phyloP scores from a whole-genome alignment of 1,139 yeast species.

The Casaregolazyma suthepensis region DNA sequence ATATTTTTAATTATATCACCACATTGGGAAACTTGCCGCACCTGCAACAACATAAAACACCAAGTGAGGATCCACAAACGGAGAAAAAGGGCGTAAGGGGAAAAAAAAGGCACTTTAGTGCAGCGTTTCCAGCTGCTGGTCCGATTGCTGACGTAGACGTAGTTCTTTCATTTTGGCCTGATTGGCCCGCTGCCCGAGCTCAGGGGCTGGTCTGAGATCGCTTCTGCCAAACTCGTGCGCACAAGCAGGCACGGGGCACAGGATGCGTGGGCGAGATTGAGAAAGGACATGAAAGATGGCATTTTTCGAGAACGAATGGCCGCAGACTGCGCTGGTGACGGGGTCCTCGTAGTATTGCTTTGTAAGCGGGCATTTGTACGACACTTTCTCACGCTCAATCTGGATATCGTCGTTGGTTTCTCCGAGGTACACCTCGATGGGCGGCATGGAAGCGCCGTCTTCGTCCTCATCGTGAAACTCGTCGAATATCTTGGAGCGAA shows the following conservation, averaged over 20 bases:
- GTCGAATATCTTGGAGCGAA: constrained; percentile 20
- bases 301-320: constrained; percentile 23
- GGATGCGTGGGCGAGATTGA: constrained; percentile 4
- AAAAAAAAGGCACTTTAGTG: not conserved
- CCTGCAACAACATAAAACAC: not conserved
- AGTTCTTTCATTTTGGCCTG: constrained; percentile 18
- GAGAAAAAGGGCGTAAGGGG: not conserved
- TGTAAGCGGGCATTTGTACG: constrained; percentile 28
- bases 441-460: constrained; percentile 16
- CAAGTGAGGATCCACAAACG: not conserved
- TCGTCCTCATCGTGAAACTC: constrained; percentile 19
- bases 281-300: constrained; percentile 22
- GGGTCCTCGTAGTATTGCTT: constrained; percentile 24
- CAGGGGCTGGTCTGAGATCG: constrained; percentile 16
- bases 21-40: not conserved
- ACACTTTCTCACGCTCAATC: constrained; percentile 22
- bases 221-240: constrained; percentile 7
- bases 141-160: not conserved
- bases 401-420: constrained; percentile 28
- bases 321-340: constrained; percentile 23
- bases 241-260: constrained; percentile 28
- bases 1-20: not conserved
- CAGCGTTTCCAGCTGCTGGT: not conserved
- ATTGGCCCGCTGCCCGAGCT: constrained; percentile 19
- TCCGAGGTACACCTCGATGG: constrained; percentile 17